A percentile compares a stretch with the other conserved stretches of the same genome.
Evolutionary conservation across 1,139 yeast species (phyloP).

Genomic region (Maudiozyma humilis): DNA sequence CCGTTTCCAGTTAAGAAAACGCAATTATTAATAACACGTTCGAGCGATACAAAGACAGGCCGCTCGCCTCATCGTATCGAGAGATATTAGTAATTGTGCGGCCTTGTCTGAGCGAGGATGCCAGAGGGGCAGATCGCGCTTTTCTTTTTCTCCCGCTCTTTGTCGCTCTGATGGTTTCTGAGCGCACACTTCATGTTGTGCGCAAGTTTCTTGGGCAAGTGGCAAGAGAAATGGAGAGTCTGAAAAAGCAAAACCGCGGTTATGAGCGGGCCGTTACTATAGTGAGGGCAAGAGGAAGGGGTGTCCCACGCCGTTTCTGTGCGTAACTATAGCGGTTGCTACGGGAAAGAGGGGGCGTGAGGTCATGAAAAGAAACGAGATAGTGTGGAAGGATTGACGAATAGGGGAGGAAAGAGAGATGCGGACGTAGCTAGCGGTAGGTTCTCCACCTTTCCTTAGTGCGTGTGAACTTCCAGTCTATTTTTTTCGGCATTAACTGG

Average conservation of each 20-base stretch:
- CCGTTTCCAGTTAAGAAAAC: neutral
- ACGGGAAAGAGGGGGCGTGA: neutral
- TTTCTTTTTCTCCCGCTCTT: neutral
- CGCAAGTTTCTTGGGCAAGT: too few relatives aligned
- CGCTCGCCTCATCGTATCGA: neutral
- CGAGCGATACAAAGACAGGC: neutral
- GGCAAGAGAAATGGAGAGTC: too few relatives aligned
- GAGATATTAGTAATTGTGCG: neutral
- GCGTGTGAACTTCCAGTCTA: too few relatives aligned
- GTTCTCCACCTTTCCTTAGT: too few relatives aligned
- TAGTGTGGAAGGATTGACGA: neutral
- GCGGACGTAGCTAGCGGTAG: too few relatives aligned
- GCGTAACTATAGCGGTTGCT: slow-evolving; percentile 5
- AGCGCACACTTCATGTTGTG: neutral
- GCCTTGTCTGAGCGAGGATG: too few relatives aligned
- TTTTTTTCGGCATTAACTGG: too few relatives aligned
- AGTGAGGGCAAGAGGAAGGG: neutral
- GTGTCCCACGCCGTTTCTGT: neutral
- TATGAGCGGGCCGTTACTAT: slow-evolving; percentile 1
- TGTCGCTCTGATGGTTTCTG: too few relatives aligned
- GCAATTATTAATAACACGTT: neutral
- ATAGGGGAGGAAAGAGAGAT: neutral
- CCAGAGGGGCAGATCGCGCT: neutral
- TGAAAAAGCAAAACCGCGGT: neutral
- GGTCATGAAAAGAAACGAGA: slow-evolving; percentile 1